These are phyloP conservation scores for Wickerhamomyces rabaulensis DNA, from an alignment of 805 yeast species.

Conservation along the genomic window DNA sequence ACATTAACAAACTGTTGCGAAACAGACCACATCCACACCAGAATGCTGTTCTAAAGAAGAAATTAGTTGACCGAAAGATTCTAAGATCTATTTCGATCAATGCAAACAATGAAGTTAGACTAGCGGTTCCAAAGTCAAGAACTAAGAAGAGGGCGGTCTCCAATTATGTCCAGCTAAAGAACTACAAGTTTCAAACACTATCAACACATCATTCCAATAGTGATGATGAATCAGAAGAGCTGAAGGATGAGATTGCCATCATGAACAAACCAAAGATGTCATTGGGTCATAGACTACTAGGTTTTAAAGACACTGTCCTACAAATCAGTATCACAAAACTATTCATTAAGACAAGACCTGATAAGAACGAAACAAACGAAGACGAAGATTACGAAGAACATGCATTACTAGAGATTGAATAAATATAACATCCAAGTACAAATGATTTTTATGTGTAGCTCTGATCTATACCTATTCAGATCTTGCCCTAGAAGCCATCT, in stretches of 20 bases:
- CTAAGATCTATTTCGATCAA: conserved; percentile 17
- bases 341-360: background rate
- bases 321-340: background rate
- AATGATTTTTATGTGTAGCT: too few species aligned
- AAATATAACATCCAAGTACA: background rate
- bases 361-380: background rate
- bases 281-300: background rate
- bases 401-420: background rate
- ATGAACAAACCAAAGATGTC: background rate
- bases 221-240: conserved; percentile 6
- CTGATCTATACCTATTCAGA: too few species aligned
- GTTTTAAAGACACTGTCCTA: background rate
- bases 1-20: conserved; percentile 19
- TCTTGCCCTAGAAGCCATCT: too few species aligned
- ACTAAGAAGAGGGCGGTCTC: conserved; percentile 10
- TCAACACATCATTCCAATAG: conserved; percentile 3
- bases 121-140: background rate
- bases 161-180: conserved; percentile 12
- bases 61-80: conserved; percentile 21
- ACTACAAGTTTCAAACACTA: conserved; percentile 4
- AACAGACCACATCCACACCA: conserved; percentile 15
- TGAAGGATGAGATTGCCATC: background rate
- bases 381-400: background rate
- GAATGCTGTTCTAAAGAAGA: conserved; percentile 20
- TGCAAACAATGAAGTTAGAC: background rate